Percentiles rank a stretch among this genome's conserved stretches.
These are phyloP conservation scores for Pseudocercospora fuligena DNA, from an alignment of 2,329 filamentous ascomycete genomes.

Conservation along the genomic window DNA sequence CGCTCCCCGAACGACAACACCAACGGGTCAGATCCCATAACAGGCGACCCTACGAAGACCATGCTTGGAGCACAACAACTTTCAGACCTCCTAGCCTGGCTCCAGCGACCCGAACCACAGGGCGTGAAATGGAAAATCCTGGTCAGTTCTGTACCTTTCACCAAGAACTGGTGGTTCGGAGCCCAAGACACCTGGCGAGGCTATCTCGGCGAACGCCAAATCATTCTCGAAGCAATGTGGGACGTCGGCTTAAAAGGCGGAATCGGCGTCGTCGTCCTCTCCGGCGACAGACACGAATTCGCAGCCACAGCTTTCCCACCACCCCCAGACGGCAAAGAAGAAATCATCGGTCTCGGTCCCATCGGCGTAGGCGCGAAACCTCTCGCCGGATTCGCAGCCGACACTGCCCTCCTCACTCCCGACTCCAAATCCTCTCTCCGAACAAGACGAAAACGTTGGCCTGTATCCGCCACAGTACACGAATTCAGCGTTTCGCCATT, in stretches of 20 bases:
- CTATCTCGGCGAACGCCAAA: constrained; percentile 78
- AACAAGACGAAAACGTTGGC: constrained; percentile 55
- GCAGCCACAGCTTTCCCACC: constrained; percentile 78
- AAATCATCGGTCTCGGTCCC: constrained; percentile 36
- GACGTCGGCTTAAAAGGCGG: constrained; percentile 71
- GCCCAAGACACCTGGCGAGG: constrained; percentile 92
- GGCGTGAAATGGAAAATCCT: constrained; percentile 94
- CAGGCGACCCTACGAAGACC: constrained; percentile 62
- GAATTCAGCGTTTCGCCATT: constrained; percentile 92
- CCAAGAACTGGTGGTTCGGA: constrained; percentile 95
- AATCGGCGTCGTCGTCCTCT: constrained; percentile 80
- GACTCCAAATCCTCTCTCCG: constrained; percentile 24
- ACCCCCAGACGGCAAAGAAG: constrained; percentile 55
- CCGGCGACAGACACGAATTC: constrained; percentile 95
- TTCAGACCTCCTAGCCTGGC: constrained; percentile 76
- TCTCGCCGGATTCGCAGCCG: constrained; percentile 13
- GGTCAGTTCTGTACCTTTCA: constrained; percentile 89
- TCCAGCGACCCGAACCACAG: constrained; percentile 71
- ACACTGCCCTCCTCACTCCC: constrained; percentile 21
- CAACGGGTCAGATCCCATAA: constrained; percentile 62
- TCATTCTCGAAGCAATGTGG: constrained; percentile 91
- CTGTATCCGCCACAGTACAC: constrained; percentile 69
- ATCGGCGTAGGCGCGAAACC: constrained; percentile 32
- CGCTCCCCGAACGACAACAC: constrained; percentile 69
- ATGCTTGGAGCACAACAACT: constrained; percentile 86